Evolutionary conservation across 495 filamentous ascomycete species (phyloP), one percentile per base, ranked within the genome.

Genomic region (Venustampulla echinocandica): DNA sequence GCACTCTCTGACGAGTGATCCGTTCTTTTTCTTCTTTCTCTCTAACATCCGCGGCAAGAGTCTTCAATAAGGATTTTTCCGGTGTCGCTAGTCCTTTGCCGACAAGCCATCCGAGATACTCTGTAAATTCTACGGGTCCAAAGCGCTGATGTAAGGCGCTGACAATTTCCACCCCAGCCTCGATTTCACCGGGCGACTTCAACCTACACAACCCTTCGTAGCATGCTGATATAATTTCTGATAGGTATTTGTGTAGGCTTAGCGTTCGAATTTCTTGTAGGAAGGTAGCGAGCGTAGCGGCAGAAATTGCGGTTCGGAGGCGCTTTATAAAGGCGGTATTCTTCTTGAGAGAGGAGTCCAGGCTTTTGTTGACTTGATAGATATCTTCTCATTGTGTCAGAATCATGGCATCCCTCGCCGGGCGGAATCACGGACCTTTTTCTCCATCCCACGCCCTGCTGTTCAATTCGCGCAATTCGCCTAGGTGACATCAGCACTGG

Each of bases 251-350:
- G 71, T 92, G 87, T 23, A 99, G 77, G 44, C 90, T 96, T 6
- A 96, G 74, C 36, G 89, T 87, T 48, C 85, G 83, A 54, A 95
- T 86, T 58, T 99, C 92, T 60, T 93, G 81, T 32, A 96, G 64
- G 64, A 97, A 93, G 46, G 87, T 88, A 43, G 76, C 70, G 32
- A 86, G 74, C 35, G 84, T 82, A 40, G 86, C 74, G 39, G 85
- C 69, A 47, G 79, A 88, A 50, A 97, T 82, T 32, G 88, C 85
- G 21, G 92, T 95, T 27, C 92, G 86, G 25, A 97, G 73, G 43
- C 93, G 84, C 65, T 95, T 96, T 63, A 99, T 99, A 64, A 97
- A 96, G 47, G 90, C 90, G 10, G 92, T 99, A 59, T 99, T 99
- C 67, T 97, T 99, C 72, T 95, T 97, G 56, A 99, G 74, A 23